A percentile compares a stretch with the other conserved stretches of the same genome.
Conservation (phyloP, 2,329 filamentous ascomycete species). For the Alternaria panax region DNA sequence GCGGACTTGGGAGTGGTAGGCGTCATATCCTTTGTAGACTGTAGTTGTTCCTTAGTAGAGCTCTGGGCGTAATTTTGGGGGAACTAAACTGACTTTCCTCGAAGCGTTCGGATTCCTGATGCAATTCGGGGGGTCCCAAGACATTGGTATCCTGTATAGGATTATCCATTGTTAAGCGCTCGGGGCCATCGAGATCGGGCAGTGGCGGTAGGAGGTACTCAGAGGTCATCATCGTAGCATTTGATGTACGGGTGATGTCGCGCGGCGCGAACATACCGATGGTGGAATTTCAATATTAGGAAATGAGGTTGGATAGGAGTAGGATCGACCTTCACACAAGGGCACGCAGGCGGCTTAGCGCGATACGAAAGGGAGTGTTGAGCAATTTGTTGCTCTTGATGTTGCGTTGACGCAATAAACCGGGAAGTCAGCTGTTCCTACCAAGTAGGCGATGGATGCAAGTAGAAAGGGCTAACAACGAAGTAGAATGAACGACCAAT, state of each 20-base stretch:
- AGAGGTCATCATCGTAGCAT: neutral
- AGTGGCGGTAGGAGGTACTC: neutral
- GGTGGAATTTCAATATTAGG: neutral
- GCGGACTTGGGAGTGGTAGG: neutral
- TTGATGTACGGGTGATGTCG: neutral
- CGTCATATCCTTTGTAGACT: neutral
- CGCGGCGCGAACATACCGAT: neutral
- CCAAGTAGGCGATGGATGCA: neutral
- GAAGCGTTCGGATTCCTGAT: neutral
- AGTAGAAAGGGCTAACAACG: neutral
- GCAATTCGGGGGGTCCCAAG: neutral
- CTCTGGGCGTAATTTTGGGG: too few relatives aligned
- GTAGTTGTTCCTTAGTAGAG: neutral
- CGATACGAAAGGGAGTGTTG: neutral
- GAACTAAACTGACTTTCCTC: neutral
- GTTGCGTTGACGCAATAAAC: neutral
- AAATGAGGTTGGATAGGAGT: neutral
- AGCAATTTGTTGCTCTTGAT: neutral
- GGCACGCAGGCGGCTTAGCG: neutral
- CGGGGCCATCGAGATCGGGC: neutral
- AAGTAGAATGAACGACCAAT: neutral
- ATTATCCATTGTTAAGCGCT: neutral
- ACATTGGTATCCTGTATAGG: neutral
- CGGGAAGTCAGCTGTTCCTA: neutral
- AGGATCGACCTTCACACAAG: neutral